Base-by-base conservation (phyloP, 306 rosid species). In the Ormosia emarginata region DNA sequence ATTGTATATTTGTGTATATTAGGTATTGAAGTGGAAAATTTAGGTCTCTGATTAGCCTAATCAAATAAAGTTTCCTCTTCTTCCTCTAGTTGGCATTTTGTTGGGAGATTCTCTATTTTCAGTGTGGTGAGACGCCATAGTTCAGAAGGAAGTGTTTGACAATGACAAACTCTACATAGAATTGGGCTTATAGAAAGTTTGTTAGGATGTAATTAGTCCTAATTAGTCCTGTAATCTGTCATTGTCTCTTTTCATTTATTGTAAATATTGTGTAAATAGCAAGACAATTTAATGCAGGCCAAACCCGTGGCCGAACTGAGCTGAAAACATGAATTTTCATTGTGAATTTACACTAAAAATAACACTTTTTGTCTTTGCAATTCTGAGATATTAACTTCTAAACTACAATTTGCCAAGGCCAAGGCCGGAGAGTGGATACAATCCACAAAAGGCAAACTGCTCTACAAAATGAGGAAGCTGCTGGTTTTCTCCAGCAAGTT, bases 401-500 rank as follows among this genome's bases (percentile, higher is more conserved):
- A 6, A 11, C 40, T n/a, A 18, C 50, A 0, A 55, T 62, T 29
- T 15, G 4, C 17, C 71, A 9, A 90, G 92, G 84, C 46, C 32
- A 78, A 57, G 79, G 59, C 88, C 5, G 95, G 86, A 8, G 63
- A 84, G 11, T 15, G 24, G 55, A 3, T 72, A 0, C 78, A 82
- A 62, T 59, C 84, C 40, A 40, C 88, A 1, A 83, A 91, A 39
- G 79, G 0, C 65, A 88, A 3, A 30, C 86, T 39, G 83, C 85
- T 52, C 79, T 86, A 9, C 49, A 58, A 14, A 78, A 68, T 75
- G 87, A 91, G 2, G 82, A 88, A 59, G 78, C 86, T 74, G 79
- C 88, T 40, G 88, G 93, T 47, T 85, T 91, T 32, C 71, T 90
- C 66, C 90, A 86, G 8, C 92, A 88, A 90, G 96, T 90, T 18